Base-by-base conservation (phyloP, 2,329 filamentous ascomycete species). In the Sporothrix brunneoviolacea region DNA sequence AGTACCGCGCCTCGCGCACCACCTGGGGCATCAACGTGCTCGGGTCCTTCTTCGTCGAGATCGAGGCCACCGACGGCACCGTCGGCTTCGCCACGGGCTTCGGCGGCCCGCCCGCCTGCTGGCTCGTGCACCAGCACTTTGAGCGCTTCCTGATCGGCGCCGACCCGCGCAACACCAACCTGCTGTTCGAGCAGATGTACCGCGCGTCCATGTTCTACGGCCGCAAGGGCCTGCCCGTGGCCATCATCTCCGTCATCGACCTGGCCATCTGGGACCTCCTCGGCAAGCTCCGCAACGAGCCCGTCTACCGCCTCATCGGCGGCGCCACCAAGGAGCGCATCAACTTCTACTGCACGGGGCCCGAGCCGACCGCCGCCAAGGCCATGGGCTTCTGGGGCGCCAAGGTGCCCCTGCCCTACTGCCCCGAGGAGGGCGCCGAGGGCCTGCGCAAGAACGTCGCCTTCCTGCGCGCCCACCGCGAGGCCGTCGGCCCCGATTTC, bases 171-270 rank as follows among this genome's bases (percentile, higher is more conserved):
- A 89, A 96, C 64, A 94, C 88, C 48, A 95, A 95, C 69, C 79
- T 91, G 56, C 74, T 96, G 27, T 96, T 94, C 65, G 91, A 96
- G 73, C 89, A 94, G 67, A 95, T 96, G 91, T 96, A 95, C 74
- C 83, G 90, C 54, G 87, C 79, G 2, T 94, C 89, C 59, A 94
- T 95, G 88, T 96, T 95, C 74, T 96, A 96, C 64, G 91, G 91
- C 55, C 84, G 91, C 58, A 96, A 96, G 68, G 91, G 91, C 41
- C 80, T 96, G 2, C 86, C 91, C 2, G 80, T 91, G 10, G 91
- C 91, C 48, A 85, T 94, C 62, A 96, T 96, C 63, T 95, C 89
- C 2, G 91, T 95, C 57, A 93, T 96, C 62, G 91, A 96, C 63
- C 77, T 96, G 38, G 91, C 91, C 4, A 70, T 96, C 36, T 96